phyloP scores from a whole-genome alignment of 164 flowering plant genomes.

The Euptelea pleiosperma region DNA sequence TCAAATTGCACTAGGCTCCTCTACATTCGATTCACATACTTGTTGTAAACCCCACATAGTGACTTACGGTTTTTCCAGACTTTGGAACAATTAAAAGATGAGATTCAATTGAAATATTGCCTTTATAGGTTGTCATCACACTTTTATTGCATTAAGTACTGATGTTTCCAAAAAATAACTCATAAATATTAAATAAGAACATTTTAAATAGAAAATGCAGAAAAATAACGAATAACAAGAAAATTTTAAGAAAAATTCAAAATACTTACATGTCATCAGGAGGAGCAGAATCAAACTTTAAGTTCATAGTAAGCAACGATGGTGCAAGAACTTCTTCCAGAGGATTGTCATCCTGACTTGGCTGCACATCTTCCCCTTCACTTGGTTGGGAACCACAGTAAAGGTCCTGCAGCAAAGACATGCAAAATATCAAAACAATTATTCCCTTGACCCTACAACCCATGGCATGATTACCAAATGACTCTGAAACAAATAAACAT shows the following conservation, averaged over 20 bases:
- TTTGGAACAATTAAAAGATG: too few species aligned
- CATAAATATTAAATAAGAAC: too few species aligned
- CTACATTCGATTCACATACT: too few species aligned
- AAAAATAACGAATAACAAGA: too few species aligned
- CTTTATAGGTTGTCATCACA: too few species aligned
- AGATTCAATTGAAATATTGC: too few species aligned
- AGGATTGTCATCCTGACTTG: slow-evolving; percentile 30
- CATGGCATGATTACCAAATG: neutral
- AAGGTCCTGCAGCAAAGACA: slow-evolving; percentile 42
- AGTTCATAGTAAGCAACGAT: slow-evolving; percentile 60
- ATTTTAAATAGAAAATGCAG: neutral
- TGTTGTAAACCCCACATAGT: too few species aligned
- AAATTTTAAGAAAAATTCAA: neutral
- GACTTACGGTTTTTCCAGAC: too few species aligned
- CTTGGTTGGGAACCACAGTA: slow-evolving; percentile 43
- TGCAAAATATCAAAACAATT: slow-evolving; percentile 5
- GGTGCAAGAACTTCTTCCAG: slow-evolving; percentile 58
- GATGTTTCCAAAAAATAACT: too few species aligned
- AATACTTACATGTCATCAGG: slow-evolving; percentile 50
- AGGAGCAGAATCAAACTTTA: slow-evolving; percentile 66
- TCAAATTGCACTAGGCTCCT: too few species aligned
- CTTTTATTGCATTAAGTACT: too few species aligned
- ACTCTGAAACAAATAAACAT: neutral
- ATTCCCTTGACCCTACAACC: neutral
- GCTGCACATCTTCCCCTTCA: slow-evolving; percentile 30